Conservation (phyloP, 179 eudicot genomes). For the Vitellaria paradoxa region DNA sequence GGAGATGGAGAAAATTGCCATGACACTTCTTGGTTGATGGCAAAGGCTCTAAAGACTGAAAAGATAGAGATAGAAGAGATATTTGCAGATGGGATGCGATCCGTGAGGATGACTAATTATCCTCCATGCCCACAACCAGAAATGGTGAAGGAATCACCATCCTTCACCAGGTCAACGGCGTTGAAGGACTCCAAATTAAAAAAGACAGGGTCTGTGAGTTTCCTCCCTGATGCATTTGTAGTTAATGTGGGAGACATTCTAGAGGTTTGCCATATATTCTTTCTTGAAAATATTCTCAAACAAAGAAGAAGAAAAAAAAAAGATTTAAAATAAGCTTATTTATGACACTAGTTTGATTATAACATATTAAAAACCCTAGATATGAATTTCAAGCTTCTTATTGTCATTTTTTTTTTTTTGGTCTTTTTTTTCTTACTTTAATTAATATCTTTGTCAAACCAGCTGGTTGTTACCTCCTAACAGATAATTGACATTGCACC, state of each 20-base stretch:
- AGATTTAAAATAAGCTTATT: neutral
- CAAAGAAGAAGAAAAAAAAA: neutral
- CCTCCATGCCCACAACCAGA: conserved; percentile 32
- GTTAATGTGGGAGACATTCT: conserved; percentile 30
- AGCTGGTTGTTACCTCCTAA: too few species aligned
- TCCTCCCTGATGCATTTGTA: conserved; percentile 24
- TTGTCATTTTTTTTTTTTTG: too few species aligned
- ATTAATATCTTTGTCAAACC: too few species aligned
- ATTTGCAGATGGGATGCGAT: conserved; percentile 27
- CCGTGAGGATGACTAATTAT: conserved; percentile 33
- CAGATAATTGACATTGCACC: too few species aligned
- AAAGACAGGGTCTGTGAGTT: conserved; percentile 24
- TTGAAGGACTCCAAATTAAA: conserved; percentile 27
- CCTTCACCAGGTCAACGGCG: conserved; percentile 27
- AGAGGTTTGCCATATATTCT: conserved; percentile 17
- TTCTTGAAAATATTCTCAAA: neutral
- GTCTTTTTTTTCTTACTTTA: neutral
- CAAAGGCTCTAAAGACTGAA: conserved; percentile 19
- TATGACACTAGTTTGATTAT: neutral
- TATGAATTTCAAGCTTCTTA: too few species aligned
- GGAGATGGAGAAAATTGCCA: conserved; percentile 26
- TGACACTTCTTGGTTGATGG: conserved; percentile 20
- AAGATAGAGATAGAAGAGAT: conserved; percentile 21
- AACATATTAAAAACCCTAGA: too few species aligned
- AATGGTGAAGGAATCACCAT: conserved; percentile 24